Conservation (phyloP, 495 filamentous ascomycete species). For the Bryoglossum gracile region DNA sequence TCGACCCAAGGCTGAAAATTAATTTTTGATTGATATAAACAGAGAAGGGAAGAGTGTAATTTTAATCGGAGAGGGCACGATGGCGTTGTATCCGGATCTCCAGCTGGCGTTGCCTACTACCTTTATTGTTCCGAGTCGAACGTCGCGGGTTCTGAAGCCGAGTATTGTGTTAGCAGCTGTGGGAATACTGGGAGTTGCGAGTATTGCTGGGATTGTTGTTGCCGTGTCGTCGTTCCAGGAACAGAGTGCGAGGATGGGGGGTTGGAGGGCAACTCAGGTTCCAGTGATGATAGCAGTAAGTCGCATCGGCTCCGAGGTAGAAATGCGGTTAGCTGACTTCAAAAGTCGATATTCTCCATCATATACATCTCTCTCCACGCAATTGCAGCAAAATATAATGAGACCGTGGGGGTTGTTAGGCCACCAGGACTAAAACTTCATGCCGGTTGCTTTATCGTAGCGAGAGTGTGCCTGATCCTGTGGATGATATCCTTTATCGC, state of each 20-base stretch:
- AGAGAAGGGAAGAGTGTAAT: background rate
- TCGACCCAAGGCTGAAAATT: background rate
- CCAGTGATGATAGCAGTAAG: conserved; percentile 13
- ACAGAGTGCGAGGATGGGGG: background rate
- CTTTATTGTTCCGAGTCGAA: conserved; percentile 6
- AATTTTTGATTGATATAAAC: background rate
- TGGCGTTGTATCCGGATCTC: conserved; percentile 10
- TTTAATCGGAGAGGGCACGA: background rate
- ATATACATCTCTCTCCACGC: conserved; percentile 13
- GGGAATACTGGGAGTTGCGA: background rate
- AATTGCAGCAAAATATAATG: conserved; percentile 7
- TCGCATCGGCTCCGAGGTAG: too few species aligned
- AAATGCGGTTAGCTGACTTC: too few species aligned
- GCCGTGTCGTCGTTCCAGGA: background rate
- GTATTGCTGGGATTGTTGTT: conserved; percentile 2
- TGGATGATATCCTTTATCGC: conserved; percentile 16
- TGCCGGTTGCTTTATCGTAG: conserved; percentile 13
- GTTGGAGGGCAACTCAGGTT: conserved; percentile 1
- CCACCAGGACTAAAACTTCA: conserved; percentile 12
- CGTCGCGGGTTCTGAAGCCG: conserved; percentile 4
- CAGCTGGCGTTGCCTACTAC: conserved; percentile 8
- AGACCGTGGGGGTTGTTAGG: conserved; percentile 7
- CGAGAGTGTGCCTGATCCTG: conserved; percentile 7
- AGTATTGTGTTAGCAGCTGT: conserved; percentile 10
- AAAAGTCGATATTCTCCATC: conserved; percentile 14